A percentile compares a stretch with the other conserved stretches of the same genome.
These are phyloP conservation scores for Phoma sp. DNA, from an alignment of 2,329 filamentous ascomycete genomes.

Conservation along the genomic window DNA sequence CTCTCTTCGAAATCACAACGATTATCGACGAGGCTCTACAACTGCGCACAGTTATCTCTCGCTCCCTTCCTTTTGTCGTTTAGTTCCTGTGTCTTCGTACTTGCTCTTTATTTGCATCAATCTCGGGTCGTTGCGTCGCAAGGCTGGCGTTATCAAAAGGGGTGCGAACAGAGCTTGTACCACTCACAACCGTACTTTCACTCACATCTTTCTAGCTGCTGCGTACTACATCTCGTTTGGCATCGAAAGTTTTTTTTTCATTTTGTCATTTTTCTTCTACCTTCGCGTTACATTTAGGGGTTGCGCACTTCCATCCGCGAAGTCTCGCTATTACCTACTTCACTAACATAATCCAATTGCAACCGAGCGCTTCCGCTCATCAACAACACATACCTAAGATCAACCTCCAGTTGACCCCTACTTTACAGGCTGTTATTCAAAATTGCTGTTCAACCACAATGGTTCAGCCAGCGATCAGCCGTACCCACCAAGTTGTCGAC, in stretches of 20 bases:
- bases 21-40: neutral
- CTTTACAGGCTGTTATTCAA: neutral
- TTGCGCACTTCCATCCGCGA: neutral
- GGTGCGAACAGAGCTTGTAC: conserved; percentile 13
- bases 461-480: conserved; percentile 11
- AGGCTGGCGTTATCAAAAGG: conserved; percentile 3
- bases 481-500: conserved; percentile 25
- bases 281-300: neutral
- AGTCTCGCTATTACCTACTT: neutral
- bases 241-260: neutral
- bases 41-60: neutral
- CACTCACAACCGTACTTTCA: conserved; percentile 9
- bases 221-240: neutral
- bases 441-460: conserved; percentile 7
- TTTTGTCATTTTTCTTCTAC: neutral
- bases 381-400: neutral
- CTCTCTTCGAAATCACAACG: conserved; percentile 10
- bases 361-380: neutral
- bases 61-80: neutral
- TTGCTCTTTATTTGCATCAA: neutral
- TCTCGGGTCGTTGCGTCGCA: neutral
- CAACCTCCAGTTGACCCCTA: neutral
- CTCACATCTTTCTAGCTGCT: conserved; percentile 1
- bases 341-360: neutral
- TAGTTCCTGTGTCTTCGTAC: neutral